phyloP scores from a whole-genome alignment of 2,329 filamentous ascomycete genomes.

The Botryotinia narcissicola region DNA sequence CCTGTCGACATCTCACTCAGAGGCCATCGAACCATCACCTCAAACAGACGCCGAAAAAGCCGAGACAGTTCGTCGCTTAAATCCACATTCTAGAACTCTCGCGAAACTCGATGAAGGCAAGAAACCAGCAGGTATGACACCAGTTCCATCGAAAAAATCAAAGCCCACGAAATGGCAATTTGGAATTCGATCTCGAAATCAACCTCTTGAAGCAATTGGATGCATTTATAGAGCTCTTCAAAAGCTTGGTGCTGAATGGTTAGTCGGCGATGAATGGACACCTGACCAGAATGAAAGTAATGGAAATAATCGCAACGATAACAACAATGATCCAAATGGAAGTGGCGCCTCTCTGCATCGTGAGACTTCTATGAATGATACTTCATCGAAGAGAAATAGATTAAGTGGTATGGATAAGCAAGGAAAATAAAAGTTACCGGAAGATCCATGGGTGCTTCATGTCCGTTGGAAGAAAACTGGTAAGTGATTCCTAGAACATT shows the following conservation, averaged over 20 bases:
- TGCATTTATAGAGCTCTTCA: slow-evolving; percentile 91
- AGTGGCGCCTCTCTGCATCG: slow-evolving; percentile 42
- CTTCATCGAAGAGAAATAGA: slow-evolving; percentile 33
- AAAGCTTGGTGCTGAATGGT: slow-evolving; percentile 87
- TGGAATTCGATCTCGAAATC: slow-evolving; percentile 90
- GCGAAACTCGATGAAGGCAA: slow-evolving; percentile 64
- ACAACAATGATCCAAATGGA: slow-evolving; percentile 30
- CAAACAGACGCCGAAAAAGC: slow-evolving; percentile 73
- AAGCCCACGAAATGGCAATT: slow-evolving; percentile 96
- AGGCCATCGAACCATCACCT: slow-evolving; percentile 38
- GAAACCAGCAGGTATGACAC: slow-evolving; percentile 61
- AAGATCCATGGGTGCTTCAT: slow-evolving; percentile 91
- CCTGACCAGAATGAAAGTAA: not conserved
- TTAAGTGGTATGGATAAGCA: slow-evolving; percentile 48
- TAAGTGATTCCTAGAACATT: slow-evolving; percentile 55
- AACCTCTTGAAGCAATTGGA: slow-evolving; percentile 88
- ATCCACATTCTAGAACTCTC: slow-evolving; percentile 76
- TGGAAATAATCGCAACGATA: not conserved
- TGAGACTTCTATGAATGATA: slow-evolving; percentile 38
- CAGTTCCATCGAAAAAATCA: slow-evolving; percentile 65
- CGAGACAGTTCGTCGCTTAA: slow-evolving; percentile 75
- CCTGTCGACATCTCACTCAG: slow-evolving; percentile 42
- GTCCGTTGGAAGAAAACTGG: slow-evolving; percentile 85
- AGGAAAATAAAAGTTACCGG: slow-evolving; percentile 77
- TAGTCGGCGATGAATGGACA: slow-evolving; percentile 59